phyloP scores from a whole-genome alignment of 1,139 yeast species.

The Candida neerlandica region DNA sequence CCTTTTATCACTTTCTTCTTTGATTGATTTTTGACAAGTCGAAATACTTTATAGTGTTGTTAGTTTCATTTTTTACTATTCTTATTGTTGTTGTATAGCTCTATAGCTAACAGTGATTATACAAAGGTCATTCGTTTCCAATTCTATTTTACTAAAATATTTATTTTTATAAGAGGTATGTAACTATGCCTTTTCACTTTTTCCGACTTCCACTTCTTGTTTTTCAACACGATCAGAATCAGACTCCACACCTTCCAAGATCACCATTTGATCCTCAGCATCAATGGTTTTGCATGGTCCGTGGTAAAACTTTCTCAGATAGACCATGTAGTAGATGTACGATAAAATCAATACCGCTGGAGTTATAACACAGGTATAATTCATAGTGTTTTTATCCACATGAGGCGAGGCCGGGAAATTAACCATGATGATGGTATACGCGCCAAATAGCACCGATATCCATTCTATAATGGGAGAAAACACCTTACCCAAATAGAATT shows the following conservation, averaged over 20 bases:
- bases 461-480: conserved; percentile 28
- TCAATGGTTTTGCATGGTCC: conserved; percentile 35
- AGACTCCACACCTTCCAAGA: background rate
- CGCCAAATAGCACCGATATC: conserved; percentile 29
- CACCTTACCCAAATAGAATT: conserved; percentile 57
- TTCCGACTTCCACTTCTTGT: conserved; percentile 2
- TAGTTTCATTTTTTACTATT: background rate
- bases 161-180: background rate
- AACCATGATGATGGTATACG: conserved; percentile 34
- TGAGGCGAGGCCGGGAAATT: conserved; percentile 39
- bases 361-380: conserved; percentile 37
- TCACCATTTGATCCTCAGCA: conserved; percentile 10
- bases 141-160: background rate
- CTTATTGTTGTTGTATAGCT: background rate
- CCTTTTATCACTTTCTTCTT: background rate
- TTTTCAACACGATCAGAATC: conserved; percentile 8
- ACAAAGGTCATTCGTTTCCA: background rate
- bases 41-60: background rate
- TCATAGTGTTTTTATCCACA: conserved; percentile 35
- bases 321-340: conserved; percentile 28
- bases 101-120: background rate
- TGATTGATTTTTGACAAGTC: background rate
- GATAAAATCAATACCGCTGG: conserved; percentile 37
- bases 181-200: background rate
- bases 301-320: conserved; percentile 29